Conservation (phyloP, 306 rosid species). For the Dalbergia oliveri region DNA sequence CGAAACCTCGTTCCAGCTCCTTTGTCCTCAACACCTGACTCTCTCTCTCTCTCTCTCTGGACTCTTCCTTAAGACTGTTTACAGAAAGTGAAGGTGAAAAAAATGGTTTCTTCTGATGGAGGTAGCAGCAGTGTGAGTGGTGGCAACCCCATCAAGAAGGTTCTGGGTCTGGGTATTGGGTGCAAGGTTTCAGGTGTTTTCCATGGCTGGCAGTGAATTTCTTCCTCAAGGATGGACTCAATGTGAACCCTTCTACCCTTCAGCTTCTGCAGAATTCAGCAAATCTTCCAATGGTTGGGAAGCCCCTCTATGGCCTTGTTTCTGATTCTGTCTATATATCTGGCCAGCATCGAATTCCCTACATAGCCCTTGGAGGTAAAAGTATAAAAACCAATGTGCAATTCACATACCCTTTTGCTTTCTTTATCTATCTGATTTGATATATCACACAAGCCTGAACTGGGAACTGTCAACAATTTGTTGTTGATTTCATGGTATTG, state of each 20-base stretch:
- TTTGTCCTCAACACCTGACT: neutral
- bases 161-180: constrained; percentile 84
- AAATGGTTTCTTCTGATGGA: constrained; percentile 52
- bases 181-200: constrained; percentile 89
- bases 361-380: constrained; percentile 83
- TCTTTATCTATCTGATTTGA: neutral
- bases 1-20: constrained; percentile 31
- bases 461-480: neutral
- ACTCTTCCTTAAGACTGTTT: neutral
- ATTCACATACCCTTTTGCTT: constrained; percentile 22
- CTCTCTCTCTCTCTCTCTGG: neutral
- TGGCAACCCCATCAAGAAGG: constrained; percentile 52
- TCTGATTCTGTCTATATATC: constrained; percentile 78
- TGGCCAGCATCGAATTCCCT: constrained; percentile 91
- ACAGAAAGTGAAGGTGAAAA: neutral
- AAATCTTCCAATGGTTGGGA: constrained; percentile 92
- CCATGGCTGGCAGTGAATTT: constrained; percentile 90
- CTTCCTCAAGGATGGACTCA: constrained; percentile 84
- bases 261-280: constrained; percentile 89
- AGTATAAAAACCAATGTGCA: neutral
- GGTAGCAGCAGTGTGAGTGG: neutral
- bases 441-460: neutral
- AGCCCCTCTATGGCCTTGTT: constrained; percentile 82
- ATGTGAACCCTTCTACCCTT: constrained; percentile 79
- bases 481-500: constrained; percentile 28